Base-by-base conservation (phyloP, 768 basidiomycete genomes). In the Vararia minispora region DNA sequence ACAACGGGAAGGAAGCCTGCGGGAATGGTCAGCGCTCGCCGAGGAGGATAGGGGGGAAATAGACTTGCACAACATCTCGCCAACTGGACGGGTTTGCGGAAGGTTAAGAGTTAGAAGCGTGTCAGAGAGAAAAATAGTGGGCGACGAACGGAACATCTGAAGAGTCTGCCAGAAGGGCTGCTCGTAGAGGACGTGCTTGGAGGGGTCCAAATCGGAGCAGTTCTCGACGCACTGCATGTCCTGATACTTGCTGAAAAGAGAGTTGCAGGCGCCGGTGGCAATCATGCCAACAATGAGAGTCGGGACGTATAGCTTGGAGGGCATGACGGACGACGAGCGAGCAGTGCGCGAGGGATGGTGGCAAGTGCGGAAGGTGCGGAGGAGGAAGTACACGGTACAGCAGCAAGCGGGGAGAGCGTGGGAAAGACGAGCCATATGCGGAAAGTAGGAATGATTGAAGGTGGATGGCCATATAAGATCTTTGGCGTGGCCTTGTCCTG, bases 221-320 rank as follows among this genome's bases (percentile, higher is more conserved):
- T 92, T 85, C 69, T 89, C 89, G 30, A 97, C 92, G 54, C 94
- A 98, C 77, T 95, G 89, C 87, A 95, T 94, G 58, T 98, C 94
- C 79, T 84, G 41, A 29, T 74, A 89, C 58, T 88, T 88, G 58
- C 68, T 71, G 77, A 80, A 86, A 16, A 88, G 62, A 3, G 81
- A 84, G 55, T 86, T 89, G 52, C 73, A 77, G 44, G 83, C 76
- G 39, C 84, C 87, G 13, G 86, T 94, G 42, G 91, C 59, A 54
- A 98, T 84, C 92, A 95, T 95, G 33, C 92, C 91, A 39, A 67
- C 77, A 13, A 97, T 76, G 56, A 98, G 82, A 52, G 83, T 52
- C 23, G 85, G 84, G 38, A 88, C 64, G 56, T 69, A 85, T 45
- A 77, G 54, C 17, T 74, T 70, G 49, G 73, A 63, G 16, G 82